These are phyloP conservation scores for Articulospora tetracladia DNA, from an alignment of 495 filamentous ascomycete species.

Conservation along the genomic window DNA sequence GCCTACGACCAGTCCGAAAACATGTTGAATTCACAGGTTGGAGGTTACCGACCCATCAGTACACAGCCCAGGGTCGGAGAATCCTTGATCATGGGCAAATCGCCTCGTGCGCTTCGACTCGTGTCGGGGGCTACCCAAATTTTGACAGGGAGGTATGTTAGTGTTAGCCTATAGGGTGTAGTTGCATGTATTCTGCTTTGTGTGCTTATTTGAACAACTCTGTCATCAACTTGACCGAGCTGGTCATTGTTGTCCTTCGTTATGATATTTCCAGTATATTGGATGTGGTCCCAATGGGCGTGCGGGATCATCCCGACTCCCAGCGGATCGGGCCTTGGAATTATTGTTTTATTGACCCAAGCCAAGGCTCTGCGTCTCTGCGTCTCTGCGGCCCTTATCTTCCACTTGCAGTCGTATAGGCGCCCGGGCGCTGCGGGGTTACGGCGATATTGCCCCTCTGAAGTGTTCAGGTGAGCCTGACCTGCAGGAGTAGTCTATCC, in stretches of 20 bases:
- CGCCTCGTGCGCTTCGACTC: no score
- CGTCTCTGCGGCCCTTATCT: neutral
- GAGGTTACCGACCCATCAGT: neutral
- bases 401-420: neutral
- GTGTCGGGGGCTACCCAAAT: no score
- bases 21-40: neutral
- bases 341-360: neutral
- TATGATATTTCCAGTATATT: no score
- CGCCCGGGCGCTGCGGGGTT: neutral
- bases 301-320: neutral
- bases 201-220: no score
- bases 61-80: neutral
- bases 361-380: neutral
- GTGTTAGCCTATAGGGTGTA: no score
- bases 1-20: no score
- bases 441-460: neutral
- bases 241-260: no score
- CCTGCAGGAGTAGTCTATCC: neutral
- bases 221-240: no score
- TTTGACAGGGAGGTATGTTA: no score
- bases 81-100: neutral
- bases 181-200: no score
- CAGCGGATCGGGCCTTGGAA: neutral
- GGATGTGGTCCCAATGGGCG: no score
- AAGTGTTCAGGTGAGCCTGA: neutral